Conservation (phyloP, 257 asterid species). For the Verbascum thapsus region DNA sequence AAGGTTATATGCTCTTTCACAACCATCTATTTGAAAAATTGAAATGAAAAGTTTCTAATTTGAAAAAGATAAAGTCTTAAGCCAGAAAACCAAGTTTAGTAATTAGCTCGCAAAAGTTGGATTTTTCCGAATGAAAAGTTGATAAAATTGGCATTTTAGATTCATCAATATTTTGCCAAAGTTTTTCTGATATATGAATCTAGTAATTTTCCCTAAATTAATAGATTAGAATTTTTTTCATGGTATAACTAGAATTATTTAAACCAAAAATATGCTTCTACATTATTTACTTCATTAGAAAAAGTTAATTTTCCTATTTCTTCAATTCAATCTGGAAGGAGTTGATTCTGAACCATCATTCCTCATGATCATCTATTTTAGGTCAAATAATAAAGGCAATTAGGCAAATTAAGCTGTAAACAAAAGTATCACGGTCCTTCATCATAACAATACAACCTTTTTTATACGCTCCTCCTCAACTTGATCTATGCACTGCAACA, state of each 20-base stretch:
- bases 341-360: constrained; percentile 11
- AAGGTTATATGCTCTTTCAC: too few species aligned
- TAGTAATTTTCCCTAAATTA: too few species aligned
- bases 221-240: not conserved
- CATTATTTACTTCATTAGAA: constrained; percentile 16
- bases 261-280: not conserved
- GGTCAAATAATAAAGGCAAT: constrained; percentile 9
- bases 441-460: constrained; percentile 49
- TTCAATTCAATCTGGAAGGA: constrained; percentile 4
- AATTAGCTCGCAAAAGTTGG: too few species aligned
- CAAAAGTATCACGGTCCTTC: constrained; percentile 20
- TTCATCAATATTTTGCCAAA: too few species aligned
- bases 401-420: constrained; percentile 17
- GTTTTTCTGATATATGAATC: too few species aligned
- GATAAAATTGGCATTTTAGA: too few species aligned
- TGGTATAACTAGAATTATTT: constrained; percentile 5
- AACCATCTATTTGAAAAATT: too few species aligned
- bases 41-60: too few species aligned
- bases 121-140: too few species aligned
- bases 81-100: too few species aligned
- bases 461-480: constrained; percentile 74
- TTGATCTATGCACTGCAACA: constrained; percentile 74
- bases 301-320: not conserved
- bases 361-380: constrained; percentile 1
- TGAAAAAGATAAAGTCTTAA: too few species aligned